These are phyloP conservation scores for Carpinus fangiana DNA, from an alignment of 306 rosid genomes.

Conservation along the genomic window DNA sequence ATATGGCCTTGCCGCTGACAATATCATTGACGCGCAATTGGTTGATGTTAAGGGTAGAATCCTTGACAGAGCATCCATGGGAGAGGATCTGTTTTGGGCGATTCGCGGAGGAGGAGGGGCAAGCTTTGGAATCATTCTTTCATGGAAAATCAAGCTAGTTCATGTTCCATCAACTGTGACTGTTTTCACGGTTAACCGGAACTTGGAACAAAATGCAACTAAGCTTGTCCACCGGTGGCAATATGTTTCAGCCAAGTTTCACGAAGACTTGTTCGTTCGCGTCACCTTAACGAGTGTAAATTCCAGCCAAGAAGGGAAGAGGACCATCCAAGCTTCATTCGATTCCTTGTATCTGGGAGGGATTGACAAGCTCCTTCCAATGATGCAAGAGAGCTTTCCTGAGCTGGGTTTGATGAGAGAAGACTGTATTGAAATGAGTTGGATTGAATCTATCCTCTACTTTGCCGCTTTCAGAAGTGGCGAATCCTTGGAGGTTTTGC, in stretches of 20 bases:
- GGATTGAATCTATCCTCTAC: slow-evolving; percentile 27
- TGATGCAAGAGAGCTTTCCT: slow-evolving; percentile 20
- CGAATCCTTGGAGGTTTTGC: slow-evolving; percentile 25
- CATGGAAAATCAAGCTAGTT: slow-evolving; percentile 26
- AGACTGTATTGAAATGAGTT: slow-evolving; percentile 25
- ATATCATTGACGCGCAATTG: not conserved
- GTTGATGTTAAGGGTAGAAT: slow-evolving; percentile 16
- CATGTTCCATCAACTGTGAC: slow-evolving; percentile 24
- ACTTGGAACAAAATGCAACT: slow-evolving; percentile 23
- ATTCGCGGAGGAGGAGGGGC: slow-evolving; percentile 29
- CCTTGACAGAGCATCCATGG: slow-evolving; percentile 27
- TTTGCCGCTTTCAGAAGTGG: slow-evolving; percentile 4
- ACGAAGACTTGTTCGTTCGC: slow-evolving; percentile 16
- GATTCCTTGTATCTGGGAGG: slow-evolving; percentile 25
- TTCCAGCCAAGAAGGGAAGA: slow-evolving; percentile 1
- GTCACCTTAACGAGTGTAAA: not conserved
- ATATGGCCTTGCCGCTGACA: too few relatives aligned
- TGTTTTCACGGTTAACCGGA: slow-evolving; percentile 4
- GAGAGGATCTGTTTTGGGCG: slow-evolving; percentile 29
- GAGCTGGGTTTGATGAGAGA: slow-evolving; percentile 14
- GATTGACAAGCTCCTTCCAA: slow-evolving; percentile 11
- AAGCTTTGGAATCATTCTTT: slow-evolving; percentile 20
- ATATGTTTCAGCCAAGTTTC: not conserved
- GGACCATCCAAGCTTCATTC: slow-evolving; percentile 4
- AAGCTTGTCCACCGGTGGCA: slow-evolving; percentile 1